phyloP scores from a whole-genome alignment of 805 yeast genomes.

The Scheffersomyces spartinae region DNA sequence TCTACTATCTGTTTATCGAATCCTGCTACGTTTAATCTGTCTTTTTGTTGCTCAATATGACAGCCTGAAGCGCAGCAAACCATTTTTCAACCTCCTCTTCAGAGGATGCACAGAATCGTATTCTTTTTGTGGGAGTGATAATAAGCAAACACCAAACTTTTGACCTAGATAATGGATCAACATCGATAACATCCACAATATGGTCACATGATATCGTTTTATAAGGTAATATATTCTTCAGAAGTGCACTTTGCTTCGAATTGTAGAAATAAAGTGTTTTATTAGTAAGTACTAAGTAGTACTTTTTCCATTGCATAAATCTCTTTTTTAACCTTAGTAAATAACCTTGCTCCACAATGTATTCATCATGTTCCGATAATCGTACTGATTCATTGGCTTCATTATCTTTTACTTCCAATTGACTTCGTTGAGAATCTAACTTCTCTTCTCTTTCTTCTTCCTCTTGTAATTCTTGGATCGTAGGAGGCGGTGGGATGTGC shows the following conservation, averaged over 20 bases:
- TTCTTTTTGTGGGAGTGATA: constrained; percentile 33
- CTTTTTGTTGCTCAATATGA: constrained; percentile 11
- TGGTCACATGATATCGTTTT: constrained; percentile 7
- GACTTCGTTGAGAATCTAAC: not conserved
- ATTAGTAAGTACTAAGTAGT: constrained; percentile 33
- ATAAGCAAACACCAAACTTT: constrained; percentile 35
- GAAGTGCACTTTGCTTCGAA: constrained; percentile 6
- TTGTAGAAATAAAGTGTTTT: constrained; percentile 30
- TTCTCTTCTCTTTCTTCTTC: constrained; percentile 2
- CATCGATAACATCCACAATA: constrained; percentile 36
- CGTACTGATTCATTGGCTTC: constrained; percentile 1
- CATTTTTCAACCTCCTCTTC: constrained; percentile 38
- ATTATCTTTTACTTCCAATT: not conserved
- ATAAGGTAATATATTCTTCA: constrained; percentile 4
- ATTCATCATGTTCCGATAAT: constrained; percentile 7
- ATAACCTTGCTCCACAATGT: constrained; percentile 27
- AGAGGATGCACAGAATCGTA: constrained; percentile 30
- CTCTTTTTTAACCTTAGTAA: constrained; percentile 27
- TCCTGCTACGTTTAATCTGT: constrained; percentile 4
- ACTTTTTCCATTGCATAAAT: constrained; percentile 37
- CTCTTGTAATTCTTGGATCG: constrained; percentile 1
- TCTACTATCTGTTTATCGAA: too few relatives aligned
- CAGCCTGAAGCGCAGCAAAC: constrained; percentile 35
- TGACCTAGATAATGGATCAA: constrained; percentile 34
- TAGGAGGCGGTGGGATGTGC: constrained; percentile 1